Evolutionary conservation across 2,329 filamentous ascomycete genomes (phyloP), one percentile per base, ranked within the genome.

Genomic region (Incumbomyces delicatus): DNA sequence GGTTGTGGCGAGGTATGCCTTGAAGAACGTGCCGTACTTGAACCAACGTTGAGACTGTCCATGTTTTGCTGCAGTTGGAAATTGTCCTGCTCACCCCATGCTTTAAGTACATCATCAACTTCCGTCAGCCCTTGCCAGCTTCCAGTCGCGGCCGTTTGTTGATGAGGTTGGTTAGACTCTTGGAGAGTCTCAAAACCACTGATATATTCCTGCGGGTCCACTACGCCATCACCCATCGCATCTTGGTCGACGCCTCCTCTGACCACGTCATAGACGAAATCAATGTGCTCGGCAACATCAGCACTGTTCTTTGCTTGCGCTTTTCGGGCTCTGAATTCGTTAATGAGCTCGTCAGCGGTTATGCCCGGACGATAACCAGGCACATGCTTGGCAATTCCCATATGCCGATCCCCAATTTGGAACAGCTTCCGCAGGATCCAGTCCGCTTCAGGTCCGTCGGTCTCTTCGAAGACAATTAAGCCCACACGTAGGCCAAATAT

Each of bases 341-440:
- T 16, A n/a, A 45, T 16, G 17, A 45, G 20, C 12, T 45, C 33
- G 14, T 45, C 42, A 5, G 30, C 42, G 2, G 33, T 37, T 2
- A 38, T 38, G 4, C 42, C 42, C 3, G 42, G 17, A 10, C 42
- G 16, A 30, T 45, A 50, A 3, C 34, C 41, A 1, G 51, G 49
- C 30, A 57, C 50, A 16, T 58, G 53, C 13, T 50, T 48, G 8
- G 56, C 56, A 52, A 58, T 57, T 20, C 46, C 53, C 50, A 58
- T 55, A 29, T 54, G 54, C 7, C 48, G 55, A 14, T 50, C 46
- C 7, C 56, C 55, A 18, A 58, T 56, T 17, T 53, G 31, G 5
- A 27, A 45, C 11, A 58, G 45, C 35, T 53, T 54, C 11, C 39
- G 42, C 11, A 54, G 12, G 1, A 56, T 53, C 56, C 56, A 58